Evolutionary conservation across 2,329 filamentous ascomycete species (phyloP), one percentile per base, ranked within the genome.

Genomic region (Colletotrichum godetiae): DNA sequence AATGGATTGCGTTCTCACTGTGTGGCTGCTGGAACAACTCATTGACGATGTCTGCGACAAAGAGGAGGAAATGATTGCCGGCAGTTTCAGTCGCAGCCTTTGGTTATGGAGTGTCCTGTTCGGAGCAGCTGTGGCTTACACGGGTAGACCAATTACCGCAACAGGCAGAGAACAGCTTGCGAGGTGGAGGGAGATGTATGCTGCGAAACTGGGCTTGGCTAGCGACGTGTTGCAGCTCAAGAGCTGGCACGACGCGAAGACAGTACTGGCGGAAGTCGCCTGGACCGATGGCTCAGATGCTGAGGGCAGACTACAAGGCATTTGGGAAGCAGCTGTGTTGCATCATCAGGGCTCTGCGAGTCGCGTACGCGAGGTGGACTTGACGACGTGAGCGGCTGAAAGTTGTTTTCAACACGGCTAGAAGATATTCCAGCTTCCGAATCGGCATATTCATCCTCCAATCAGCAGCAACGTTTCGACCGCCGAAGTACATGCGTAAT

Each of bases 41-140:
- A 81, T 86, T 15, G 83, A 83, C 62, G 85, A 86, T 68, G 82
- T 86, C 52, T 83, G 81, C 62, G 79, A 81, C 35, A 84, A 83
- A 11, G 84, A 86, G 75, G 77, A 77, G 33, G 79, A 80, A 53
- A 83, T 86, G 78, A 79, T 81, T 63, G 80, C 80, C 67, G 85
- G 82, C n/a, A 78, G 80, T 22, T 86, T 85, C 78, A 84, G 81
- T 68, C 82, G 81, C 70, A 81, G 83, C 62, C 77, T 86, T 35
- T 86, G 85, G 84, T 81, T 86, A 42, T 86, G 85, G 83, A 84
- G 84, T 27, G 82, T 85, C 57, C 81, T 86, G 78, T 85, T 86
- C 70, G 84, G 84, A 55, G 84, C 84, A 11, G 84, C 84, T 46
- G 81, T 83, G 57, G 83, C 83, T 55, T 79, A 78, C 63, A 78